Conservation (phyloP, 495 filamentous ascomycete species). For the Penicillium canescens region DNA sequence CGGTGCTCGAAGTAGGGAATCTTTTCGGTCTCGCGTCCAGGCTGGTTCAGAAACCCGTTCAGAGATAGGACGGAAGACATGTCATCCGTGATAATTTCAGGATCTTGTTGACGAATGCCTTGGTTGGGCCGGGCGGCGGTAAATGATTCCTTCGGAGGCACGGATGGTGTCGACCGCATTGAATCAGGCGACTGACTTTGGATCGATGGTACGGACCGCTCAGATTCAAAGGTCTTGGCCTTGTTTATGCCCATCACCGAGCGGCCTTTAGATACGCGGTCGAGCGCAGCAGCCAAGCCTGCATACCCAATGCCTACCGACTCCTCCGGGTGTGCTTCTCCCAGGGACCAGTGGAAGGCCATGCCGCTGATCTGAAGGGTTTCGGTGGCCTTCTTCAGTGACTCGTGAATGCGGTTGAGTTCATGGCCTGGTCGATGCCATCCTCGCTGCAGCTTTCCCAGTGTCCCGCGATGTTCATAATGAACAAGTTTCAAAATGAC, state of each 20-base stretch:
- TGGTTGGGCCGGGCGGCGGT: background rate
- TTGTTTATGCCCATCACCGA: constrained; percentile 24
- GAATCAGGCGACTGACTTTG: background rate
- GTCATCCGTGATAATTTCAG: constrained; percentile 10
- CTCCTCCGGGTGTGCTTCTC: constrained; percentile 20
- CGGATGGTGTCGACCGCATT: constrained; percentile 11
- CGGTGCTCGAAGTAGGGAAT: background rate
- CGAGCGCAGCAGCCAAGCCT: constrained; percentile 23
- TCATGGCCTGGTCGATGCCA: constrained; percentile 37
- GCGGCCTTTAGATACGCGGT: constrained; percentile 25
- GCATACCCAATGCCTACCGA: constrained; percentile 27
- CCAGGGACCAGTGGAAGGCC: constrained; percentile 27
- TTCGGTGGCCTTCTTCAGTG: constrained; percentile 20
- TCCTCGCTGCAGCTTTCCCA: constrained; percentile 49
- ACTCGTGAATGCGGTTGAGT: constrained; percentile 24
- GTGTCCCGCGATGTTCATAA: constrained; percentile 46
- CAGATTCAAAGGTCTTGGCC: constrained; percentile 6
- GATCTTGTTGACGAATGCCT: background rate
- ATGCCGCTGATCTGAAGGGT: constrained; percentile 26
- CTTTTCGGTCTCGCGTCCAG: background rate
- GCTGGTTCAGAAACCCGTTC: constrained; percentile 9
- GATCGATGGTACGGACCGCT: constrained; percentile 7
- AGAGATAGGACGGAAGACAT: constrained; percentile 22
- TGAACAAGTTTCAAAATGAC: constrained; percentile 48
- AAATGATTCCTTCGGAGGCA: constrained; percentile 14